These are phyloP conservation scores for Aphanomyces euteiches DNA, from an alignment of 352 stramenopile species.

Conservation along the genomic window DNA sequence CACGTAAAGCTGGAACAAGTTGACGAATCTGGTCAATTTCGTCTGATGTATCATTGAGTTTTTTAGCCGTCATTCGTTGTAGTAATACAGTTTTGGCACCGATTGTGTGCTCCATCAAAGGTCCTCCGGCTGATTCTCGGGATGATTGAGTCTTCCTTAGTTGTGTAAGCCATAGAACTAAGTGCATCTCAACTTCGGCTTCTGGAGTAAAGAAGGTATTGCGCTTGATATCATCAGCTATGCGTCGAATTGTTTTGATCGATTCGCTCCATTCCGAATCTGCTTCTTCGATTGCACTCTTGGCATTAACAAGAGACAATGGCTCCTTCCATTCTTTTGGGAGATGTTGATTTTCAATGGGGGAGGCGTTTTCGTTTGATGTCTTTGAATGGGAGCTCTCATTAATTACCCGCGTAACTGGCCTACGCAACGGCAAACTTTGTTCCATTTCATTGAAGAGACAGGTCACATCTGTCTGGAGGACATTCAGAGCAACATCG, in stretches of 20 bases:
- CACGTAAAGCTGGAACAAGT: background rate
- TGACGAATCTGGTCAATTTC: background rate
- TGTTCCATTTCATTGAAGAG: no score
- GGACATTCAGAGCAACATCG: background rate
- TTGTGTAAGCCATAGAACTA: constrained; percentile 4
- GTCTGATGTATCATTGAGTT: background rate
- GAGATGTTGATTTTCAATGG: no score
- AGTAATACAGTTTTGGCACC: constrained; percentile 8
- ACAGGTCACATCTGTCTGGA: no score
- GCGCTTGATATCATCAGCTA: constrained; percentile 28
- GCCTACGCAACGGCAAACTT: no score
- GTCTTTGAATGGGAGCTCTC: no score
- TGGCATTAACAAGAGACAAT: constrained; percentile 8
- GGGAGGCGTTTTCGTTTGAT: no score
- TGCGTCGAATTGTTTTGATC: background rate
- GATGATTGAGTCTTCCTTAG: constrained; percentile 4
- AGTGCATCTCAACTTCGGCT: background rate
- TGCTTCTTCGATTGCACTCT: constrained; percentile 9
- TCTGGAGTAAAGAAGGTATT: constrained; percentile 17
- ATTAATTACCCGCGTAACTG: no score
- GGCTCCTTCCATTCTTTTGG: constrained; percentile 17
- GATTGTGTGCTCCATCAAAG: background rate
- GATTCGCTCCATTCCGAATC: constrained; percentile 14
- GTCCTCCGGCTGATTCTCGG: background rate
- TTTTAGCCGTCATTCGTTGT: background rate